Conservation (phyloP, 164 flowering plant genomes). For the Brasenia schreberi region DNA sequence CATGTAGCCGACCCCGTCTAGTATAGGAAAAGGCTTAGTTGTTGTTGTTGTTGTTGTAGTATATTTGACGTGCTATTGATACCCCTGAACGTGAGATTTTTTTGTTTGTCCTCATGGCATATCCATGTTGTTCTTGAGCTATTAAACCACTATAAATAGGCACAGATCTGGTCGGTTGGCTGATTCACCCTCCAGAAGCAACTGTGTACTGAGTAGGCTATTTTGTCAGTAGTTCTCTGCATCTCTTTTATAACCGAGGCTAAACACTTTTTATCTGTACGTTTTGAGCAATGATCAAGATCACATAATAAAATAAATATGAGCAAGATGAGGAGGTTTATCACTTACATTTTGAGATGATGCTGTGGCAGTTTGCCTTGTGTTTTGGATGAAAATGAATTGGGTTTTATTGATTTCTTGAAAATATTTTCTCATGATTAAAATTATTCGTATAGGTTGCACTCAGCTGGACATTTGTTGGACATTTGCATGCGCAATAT, state of each 20-base stretch:
- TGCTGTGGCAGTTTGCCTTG: neutral
- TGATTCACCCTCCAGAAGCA: too few species aligned
- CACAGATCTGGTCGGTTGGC: too few species aligned
- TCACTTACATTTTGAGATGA: neutral
- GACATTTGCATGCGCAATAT: constrained; percentile 51
- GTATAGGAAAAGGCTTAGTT: too few species aligned
- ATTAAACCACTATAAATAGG: too few species aligned
- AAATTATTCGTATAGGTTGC: constrained; percentile 37
- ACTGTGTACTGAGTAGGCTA: too few species aligned
- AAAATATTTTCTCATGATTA: neutral
- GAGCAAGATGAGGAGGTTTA: neutral
- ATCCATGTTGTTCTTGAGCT: too few species aligned
- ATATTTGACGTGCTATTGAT: too few species aligned
- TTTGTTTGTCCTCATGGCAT: too few species aligned
- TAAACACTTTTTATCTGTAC: neutral
- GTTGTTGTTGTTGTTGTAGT: too few species aligned
- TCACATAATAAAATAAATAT: neutral
- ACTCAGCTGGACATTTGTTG: constrained; percentile 85
- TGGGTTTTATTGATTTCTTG: neutral
- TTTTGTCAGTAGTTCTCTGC: too few species aligned
- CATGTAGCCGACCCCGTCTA: too few species aligned
- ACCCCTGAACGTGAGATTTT: too few species aligned
- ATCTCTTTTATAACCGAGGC: neutral
- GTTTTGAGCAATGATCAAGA: neutral
- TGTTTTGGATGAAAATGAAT: neutral